Conservation (phyloP, 2,329 filamentous ascomycete species). For the Xylogone sp. region DNA sequence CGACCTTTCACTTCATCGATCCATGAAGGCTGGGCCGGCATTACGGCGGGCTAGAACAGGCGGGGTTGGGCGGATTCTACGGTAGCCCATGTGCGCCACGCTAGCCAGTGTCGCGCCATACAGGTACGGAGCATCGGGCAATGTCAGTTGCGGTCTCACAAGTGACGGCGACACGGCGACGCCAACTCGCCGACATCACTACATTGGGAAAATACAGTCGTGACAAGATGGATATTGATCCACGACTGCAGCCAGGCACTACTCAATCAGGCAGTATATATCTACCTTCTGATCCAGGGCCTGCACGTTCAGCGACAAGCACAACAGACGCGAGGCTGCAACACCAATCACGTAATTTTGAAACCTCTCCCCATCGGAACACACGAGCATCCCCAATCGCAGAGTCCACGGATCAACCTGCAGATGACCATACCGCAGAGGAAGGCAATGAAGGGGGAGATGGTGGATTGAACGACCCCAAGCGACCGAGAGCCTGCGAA, state of each 20-base stretch:
- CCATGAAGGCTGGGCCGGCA: no score
- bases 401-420: neutral
- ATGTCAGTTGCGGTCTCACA: neutral
- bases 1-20: no score
- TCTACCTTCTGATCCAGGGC: neutral
- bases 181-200: neutral
- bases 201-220: neutral
- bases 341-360: neutral
- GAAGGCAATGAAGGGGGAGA: slow-evolving; percentile 11
- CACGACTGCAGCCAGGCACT: neutral
- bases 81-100: neutral
- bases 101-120: neutral
- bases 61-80: neutral
- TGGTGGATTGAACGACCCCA: slow-evolving; percentile 21
- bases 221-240: neutral
- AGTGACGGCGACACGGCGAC: neutral
- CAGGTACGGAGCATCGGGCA: neutral
- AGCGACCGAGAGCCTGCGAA: slow-evolving; percentile 36
- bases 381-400: neutral
- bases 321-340: neutral
- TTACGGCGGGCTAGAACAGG: neutral
- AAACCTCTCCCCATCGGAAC: neutral
- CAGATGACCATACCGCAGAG: slow-evolving; percentile 8
- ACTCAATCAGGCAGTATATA: neutral
- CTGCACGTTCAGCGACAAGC: neutral